Evolutionary conservation across 2,329 filamentous ascomycete species (phyloP), one percentile per base, ranked within the genome.

Genomic region (Aureobasidium lini): DNA sequence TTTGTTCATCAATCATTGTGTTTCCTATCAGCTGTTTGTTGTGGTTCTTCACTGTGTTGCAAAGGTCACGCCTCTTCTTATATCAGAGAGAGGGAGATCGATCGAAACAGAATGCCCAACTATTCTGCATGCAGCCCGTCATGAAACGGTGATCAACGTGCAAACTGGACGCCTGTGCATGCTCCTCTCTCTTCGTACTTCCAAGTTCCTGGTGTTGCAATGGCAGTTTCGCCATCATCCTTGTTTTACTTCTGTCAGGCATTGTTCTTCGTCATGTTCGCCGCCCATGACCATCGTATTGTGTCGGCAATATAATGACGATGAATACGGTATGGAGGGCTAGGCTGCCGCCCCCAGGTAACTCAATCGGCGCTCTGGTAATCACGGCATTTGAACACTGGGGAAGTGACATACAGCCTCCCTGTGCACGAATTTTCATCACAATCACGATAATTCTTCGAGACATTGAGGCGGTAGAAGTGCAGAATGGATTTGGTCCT

Each of bases 121-220:
- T 44, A n/a, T 43, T 8, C 31, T 56, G 39, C 52, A 46, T 11
- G 29, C 40, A 16, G 40, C 40, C 40, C 52, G 8, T 28, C 52
- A 56, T 56, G 40, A 56, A 56, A 56, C 40, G 40, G 52, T 37
- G 29, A 56, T 4, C n/a, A 54, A 54, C 50, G 50, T n/a, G 31
- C 52, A 40, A 46, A 44, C 52, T 44, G 39, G 15, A 36, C n/a
- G 52, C 31, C 52, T 56, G 52, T 36, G 52, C 52, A 46, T 46
- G 23, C 23, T 31, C 23, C 7, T 44, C 40, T n/a, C 29, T 11
- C 18, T 28, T 37, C 23, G 11, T 40, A 29, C 18, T 37, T 15
- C 40, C 23, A 28, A 23, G 29, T 37, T 37, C 16, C 15, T 28
- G 6, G 15, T 18, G 40, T 40, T 37, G 40, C 52, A 7, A 28